Conservation (phyloP, 768 basidiomycete genomes). For the Mycena vulgaris region DNA sequence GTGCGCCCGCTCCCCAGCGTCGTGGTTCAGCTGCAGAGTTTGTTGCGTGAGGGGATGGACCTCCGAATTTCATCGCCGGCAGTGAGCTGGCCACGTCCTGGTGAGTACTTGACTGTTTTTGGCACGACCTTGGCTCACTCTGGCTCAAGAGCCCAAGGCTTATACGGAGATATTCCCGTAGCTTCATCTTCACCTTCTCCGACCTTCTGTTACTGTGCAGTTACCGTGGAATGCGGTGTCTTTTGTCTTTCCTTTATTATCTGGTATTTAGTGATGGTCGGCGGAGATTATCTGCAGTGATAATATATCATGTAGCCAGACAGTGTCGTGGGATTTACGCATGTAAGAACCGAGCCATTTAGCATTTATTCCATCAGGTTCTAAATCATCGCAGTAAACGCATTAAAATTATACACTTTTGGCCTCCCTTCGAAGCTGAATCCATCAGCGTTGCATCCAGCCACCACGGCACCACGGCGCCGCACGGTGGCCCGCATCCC, state of each 20-base stretch:
- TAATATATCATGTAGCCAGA: no score
- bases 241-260: no score
- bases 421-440: constrained; percentile 59
- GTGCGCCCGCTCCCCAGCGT: not conserved
- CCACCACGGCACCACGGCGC: constrained; percentile 50
- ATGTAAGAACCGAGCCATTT: no score
- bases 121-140: not conserved
- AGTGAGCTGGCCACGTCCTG: not conserved
- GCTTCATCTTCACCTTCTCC: not conserved
- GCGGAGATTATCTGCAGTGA: no score
- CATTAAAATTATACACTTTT: constrained; percentile 68
- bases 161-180: not conserved
- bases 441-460: constrained; percentile 52
- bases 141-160: not conserved
- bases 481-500: constrained; percentile 29
- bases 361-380: not conserved
- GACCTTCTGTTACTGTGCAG: not conserved
- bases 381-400: constrained; percentile 49
- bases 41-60: not conserved
- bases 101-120: not conserved
- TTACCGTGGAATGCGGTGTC: no score
- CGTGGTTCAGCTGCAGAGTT: not conserved
- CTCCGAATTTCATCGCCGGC: not conserved
- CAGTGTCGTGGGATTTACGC: no score
- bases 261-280: no score